These are phyloP conservation scores for Hyaloscypha bicolor DNA, from an alignment of 495 filamentous ascomycete genomes.

Conservation along the genomic window DNA sequence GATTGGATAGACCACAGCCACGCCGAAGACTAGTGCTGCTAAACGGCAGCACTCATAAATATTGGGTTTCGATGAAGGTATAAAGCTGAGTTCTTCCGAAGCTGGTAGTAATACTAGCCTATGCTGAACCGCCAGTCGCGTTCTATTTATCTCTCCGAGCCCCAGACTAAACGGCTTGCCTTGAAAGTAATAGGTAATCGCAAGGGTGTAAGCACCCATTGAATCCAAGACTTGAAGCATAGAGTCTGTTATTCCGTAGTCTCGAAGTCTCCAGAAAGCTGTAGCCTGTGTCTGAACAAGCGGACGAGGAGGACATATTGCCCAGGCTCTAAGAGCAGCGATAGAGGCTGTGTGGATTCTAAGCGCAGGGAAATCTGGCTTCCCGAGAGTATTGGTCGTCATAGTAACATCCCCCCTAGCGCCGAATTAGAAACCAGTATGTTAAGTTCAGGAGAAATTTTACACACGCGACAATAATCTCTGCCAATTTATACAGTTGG, in stretches of 20 bases:
- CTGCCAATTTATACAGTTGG: neutral
- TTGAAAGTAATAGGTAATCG: conserved; percentile 4
- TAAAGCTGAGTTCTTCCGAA: neutral
- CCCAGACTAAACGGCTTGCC: neutral
- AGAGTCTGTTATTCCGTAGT: neutral
- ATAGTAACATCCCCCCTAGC: conserved; percentile 1
- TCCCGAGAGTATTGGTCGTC: neutral
- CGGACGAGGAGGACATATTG: neutral
- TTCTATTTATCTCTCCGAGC: neutral
- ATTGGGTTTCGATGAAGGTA: too few relatives aligned
- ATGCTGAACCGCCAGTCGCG: conserved; percentile 3
- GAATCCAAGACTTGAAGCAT: conserved; percentile 12
- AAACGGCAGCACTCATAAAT: conserved; percentile 11
- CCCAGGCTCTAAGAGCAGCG: neutral
- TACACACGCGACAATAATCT: conserved; percentile 1
- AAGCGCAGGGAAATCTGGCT: neutral
- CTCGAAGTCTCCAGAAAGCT: neutral
- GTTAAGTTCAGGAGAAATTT: neutral
- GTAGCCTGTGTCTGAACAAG: neutral
- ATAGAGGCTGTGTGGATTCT: neutral
- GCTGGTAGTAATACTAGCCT: conserved; percentile 5
- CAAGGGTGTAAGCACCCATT: conserved; percentile 4
- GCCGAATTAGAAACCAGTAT: neutral
- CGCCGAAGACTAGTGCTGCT: conserved; percentile 9
- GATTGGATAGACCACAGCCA: conserved; percentile 16